phyloP scores from a whole-genome alignment of 2,329 filamentous ascomycete species.

The Penicillium sumatraense region DNA sequence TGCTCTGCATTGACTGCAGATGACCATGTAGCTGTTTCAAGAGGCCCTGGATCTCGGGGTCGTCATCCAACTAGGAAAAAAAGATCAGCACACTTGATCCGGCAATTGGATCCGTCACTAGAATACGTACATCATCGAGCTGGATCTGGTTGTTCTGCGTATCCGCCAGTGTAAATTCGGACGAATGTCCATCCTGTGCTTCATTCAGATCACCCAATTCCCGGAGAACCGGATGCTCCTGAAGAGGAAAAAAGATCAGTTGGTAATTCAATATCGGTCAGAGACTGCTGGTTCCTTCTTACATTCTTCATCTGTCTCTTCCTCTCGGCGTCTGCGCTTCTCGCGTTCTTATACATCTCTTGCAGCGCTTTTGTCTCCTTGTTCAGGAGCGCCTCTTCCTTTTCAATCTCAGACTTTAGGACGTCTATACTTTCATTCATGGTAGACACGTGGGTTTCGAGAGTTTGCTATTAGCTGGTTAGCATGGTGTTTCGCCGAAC shows the following conservation, averaged over 20 bases:
- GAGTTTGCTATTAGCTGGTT: slow-evolving; percentile 34
- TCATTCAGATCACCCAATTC: slow-evolving; percentile 34
- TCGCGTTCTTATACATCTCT: slow-evolving; percentile 50
- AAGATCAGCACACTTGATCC: background rate
- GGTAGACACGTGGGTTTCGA: slow-evolving; percentile 47
- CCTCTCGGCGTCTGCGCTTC: slow-evolving; percentile 42
- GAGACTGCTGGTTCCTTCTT: too few species aligned
- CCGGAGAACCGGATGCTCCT: slow-evolving; percentile 48
- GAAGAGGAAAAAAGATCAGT: too few species aligned
- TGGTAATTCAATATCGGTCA: too few species aligned
- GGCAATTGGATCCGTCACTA: background rate
- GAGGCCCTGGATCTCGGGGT: slow-evolving; percentile 41
- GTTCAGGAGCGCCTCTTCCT: slow-evolving; percentile 48
- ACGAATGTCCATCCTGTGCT: slow-evolving; percentile 16
- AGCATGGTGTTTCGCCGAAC: background rate
- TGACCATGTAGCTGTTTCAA: slow-evolving; percentile 48
- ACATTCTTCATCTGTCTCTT: slow-evolving; percentile 49
- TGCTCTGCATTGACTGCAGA: slow-evolving; percentile 50
- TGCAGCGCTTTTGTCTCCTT: slow-evolving; percentile 46
- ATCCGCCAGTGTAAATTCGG: slow-evolving; percentile 35
- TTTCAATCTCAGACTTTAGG: slow-evolving; percentile 46
- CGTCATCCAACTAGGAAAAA: slow-evolving; percentile 38
- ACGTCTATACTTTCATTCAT: slow-evolving; percentile 45
- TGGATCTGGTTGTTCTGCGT: slow-evolving; percentile 29
- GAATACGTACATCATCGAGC: slow-evolving; percentile 40